A percentile compares a stretch with the other conserved stretches of the same genome.
phyloP scores from a whole-genome alignment of 805 yeast species.

The Candida montana region DNA sequence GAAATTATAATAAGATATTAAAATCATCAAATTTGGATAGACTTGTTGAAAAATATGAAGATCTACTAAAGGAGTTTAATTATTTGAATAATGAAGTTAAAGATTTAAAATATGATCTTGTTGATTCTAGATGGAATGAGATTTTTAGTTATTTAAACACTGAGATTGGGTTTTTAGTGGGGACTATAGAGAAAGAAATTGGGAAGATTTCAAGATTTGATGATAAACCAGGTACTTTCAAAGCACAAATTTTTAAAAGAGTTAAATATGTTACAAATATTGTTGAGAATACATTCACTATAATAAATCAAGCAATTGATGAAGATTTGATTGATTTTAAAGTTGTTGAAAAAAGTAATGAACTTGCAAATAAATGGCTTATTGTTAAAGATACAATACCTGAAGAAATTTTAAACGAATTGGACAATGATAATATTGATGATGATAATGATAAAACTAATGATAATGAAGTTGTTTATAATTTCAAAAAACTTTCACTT shows the following conservation, averaged over 20 bases:
- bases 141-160: constrained; percentile 43
- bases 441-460: constrained; percentile 6
- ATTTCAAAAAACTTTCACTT: constrained; percentile 21
- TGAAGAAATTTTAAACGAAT: constrained; percentile 17
- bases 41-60: constrained; percentile 35
- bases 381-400: constrained; percentile 17
- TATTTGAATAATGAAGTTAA: constrained; percentile 36
- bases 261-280: constrained; percentile 33
- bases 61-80: constrained; percentile 35
- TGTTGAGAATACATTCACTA: constrained; percentile 34
- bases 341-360: constrained; percentile 31
- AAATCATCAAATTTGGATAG: constrained; percentile 21
- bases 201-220: constrained; percentile 21
- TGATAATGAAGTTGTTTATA: constrained; percentile 13
- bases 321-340: constrained; percentile 35
- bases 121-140: constrained; percentile 53
- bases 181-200: constrained; percentile 24
- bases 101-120: constrained; percentile 38
- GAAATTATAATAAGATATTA: constrained; percentile 17
- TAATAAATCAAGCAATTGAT: constrained; percentile 35
- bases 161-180: constrained; percentile 31
- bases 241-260: constrained; percentile 27
- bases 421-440: constrained; percentile 5
- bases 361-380: constrained; percentile 32
- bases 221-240: constrained; percentile 13